phyloP scores from a whole-genome alignment of 768 basidiomycete genomes.

The Panaeolus papilionaceus region DNA sequence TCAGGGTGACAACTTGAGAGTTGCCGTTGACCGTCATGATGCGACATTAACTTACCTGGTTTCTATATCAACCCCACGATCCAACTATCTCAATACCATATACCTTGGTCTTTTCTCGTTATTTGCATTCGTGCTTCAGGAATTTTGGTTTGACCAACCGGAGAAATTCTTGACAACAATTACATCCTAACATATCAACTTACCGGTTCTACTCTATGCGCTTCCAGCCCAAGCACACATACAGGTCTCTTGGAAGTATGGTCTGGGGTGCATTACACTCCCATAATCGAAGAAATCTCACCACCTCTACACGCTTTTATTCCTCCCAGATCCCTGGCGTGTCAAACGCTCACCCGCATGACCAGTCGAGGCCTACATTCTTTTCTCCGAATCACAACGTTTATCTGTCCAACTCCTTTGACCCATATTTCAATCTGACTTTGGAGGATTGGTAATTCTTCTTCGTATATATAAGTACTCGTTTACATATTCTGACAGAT shows the following conservation, averaged over 20 bases:
- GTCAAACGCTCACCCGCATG: background rate
- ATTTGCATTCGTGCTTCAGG: no score
- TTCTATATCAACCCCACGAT: no score
- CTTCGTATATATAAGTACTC: no score
- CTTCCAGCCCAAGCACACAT: background rate
- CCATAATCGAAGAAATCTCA: conserved; percentile 2
- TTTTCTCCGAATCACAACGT: conserved; percentile 25
- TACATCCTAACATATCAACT: background rate
- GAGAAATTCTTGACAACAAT: background rate
- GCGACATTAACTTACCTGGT: no score
- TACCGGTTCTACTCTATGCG: background rate
- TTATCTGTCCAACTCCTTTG: conserved; percentile 31
- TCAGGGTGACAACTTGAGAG: no score
- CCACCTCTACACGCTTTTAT: background rate
- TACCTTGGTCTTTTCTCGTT: no score
- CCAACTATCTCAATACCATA: no score
- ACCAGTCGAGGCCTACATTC: background rate
- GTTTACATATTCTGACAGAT: background rate
- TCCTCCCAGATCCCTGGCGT: background rate
- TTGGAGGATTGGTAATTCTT: conserved; percentile 35
- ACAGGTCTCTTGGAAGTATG: background rate
- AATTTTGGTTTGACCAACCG: background rate
- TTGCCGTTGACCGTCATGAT: no score
- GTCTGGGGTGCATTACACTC: background rate
- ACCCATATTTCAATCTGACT: conserved; percentile 36